Percentiles rank a stretch among this genome's conserved stretches.
These are phyloP conservation scores for Candida jianshihensis DNA, from an alignment of 805 yeast genomes.

Conservation along the genomic window DNA sequence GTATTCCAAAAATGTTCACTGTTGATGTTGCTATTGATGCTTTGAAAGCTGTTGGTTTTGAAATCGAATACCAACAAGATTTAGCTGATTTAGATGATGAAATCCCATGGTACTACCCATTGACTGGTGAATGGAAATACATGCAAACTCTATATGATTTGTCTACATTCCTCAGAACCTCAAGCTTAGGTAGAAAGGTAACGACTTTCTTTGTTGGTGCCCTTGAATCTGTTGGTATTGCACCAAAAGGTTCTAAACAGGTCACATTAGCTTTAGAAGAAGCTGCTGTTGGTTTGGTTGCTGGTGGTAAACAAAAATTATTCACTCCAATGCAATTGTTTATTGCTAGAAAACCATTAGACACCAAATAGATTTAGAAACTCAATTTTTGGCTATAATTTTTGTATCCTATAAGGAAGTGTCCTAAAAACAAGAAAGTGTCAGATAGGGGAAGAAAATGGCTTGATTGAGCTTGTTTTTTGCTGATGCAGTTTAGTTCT, in stretches of 20 bases:
- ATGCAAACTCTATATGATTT: conserved; percentile 73
- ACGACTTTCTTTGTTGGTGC: conserved; percentile 75
- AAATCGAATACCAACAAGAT: conserved; percentile 67
- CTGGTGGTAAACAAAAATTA: conserved; percentile 82
- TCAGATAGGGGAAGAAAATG: too few species aligned
- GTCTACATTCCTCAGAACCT: conserved; percentile 83
- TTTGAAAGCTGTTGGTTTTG: conserved; percentile 79
- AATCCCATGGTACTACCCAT: conserved; percentile 97
- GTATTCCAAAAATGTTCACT: conserved; percentile 94
- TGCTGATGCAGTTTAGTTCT: neutral
- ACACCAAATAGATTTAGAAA: conserved; percentile 6
- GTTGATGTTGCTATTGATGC: conserved; percentile 85
- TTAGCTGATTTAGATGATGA: conserved; percentile 77
- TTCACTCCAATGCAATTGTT: conserved; percentile 98
- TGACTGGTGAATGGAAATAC: conserved; percentile 89
- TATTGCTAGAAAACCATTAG: conserved; percentile 75
- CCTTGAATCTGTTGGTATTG: conserved; percentile 81
- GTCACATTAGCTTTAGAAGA: conserved; percentile 93
- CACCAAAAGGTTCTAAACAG: conserved; percentile 87
- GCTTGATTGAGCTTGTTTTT: too few species aligned
- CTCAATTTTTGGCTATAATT: too few species aligned
- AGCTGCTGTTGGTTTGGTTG: conserved; percentile 92
- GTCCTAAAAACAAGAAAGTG: too few species aligned
- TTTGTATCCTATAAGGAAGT: too few species aligned
- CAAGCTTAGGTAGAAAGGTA: conserved; percentile 74